Conservation (phyloP, 2,329 filamentous ascomycete genomes). For the Scytalidium sp. region DNA sequence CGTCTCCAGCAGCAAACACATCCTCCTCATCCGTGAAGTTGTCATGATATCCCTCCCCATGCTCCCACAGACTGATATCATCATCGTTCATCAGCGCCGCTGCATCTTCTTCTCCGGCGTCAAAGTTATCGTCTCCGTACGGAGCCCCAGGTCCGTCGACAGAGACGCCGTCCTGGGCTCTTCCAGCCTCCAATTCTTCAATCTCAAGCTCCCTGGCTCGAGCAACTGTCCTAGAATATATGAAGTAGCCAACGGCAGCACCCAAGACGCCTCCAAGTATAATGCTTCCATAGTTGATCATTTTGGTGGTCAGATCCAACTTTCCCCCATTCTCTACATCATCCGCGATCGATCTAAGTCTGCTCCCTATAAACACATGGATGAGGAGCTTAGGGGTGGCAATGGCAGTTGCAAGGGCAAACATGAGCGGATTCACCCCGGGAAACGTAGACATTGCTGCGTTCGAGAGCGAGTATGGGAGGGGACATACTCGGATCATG, state of each 20-base stretch:
- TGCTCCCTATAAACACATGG: constrained; percentile 86
- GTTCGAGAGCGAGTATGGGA: constrained; percentile 92
- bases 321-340: constrained; percentile 77
- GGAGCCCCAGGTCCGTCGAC: constrained; percentile 7
- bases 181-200: constrained; percentile 24
- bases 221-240: constrained; percentile 72
- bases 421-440: constrained; percentile 73
- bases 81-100: constrained; percentile 27
- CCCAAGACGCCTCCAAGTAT: constrained; percentile 69
- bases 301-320: constrained; percentile 77
- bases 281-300: constrained; percentile 83
- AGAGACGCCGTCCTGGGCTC: constrained; percentile 6
- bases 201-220: constrained; percentile 54
- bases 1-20: constrained; percentile 20
- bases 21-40: constrained; percentile 25
- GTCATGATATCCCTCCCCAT: constrained; percentile 15
- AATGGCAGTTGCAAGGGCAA: constrained; percentile 77
- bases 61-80: constrained; percentile 31
- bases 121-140: constrained; percentile 17
- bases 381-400: constrained; percentile 85
- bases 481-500: constrained; percentile 87
- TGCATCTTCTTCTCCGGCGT: constrained; percentile 14
- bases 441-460: constrained; percentile 93
- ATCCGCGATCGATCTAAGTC: constrained; percentile 66
- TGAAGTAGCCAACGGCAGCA: constrained; percentile 73